Percentiles rank a stretch among this genome's conserved stretches.
These are phyloP conservation scores for Xylariaceae sp. DNA, from an alignment of 2,329 filamentous ascomycete genomes.

Conservation along the genomic window DNA sequence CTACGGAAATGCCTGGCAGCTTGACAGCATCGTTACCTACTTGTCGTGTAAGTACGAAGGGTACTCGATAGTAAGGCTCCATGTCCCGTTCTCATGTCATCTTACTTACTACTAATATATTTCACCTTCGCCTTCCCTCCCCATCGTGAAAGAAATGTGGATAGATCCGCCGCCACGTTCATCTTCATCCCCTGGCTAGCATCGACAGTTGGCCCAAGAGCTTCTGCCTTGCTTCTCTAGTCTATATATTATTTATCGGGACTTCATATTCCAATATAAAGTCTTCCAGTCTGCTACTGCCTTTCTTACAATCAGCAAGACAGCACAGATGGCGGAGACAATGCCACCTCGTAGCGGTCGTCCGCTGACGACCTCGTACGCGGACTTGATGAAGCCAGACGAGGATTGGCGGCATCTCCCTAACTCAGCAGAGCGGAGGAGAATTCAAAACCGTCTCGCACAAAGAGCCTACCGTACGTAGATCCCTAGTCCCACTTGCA, in stretches of 20 bases:
- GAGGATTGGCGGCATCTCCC: conserved; percentile 34
- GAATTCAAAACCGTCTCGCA: conserved; percentile 35
- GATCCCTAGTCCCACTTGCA: not conserved
- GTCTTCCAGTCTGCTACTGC: not conserved
- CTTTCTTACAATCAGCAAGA: not conserved
- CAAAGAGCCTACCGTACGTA: conserved; percentile 33
- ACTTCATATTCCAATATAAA: not conserved
- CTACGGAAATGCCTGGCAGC: not conserved
- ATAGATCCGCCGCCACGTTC: conserved; percentile 17
- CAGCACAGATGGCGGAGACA: conserved; percentile 25
- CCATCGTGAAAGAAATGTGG: conserved; percentile 14
- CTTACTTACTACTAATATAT: not conserved
- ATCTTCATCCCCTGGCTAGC: conserved; percentile 15
- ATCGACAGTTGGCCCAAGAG: not conserved
- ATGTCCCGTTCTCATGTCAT: not conserved
- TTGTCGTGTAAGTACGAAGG: too few relatives aligned
- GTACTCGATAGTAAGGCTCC: not conserved
- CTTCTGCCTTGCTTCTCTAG: not conserved
- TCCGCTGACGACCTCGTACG: conserved; percentile 32
- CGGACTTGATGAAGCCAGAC: conserved; percentile 34
- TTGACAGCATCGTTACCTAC: conserved; percentile 1
- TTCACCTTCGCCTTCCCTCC: conserved; percentile 1
- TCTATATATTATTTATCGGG: not conserved
- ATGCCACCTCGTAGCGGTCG: conserved; percentile 31
- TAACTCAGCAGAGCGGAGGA: conserved; percentile 32